Evolutionary conservation across 768 basidiomycete genomes (phyloP), one percentile per base, ranked within the genome.

Genomic region (Phanerochaete carnosa): DNA sequence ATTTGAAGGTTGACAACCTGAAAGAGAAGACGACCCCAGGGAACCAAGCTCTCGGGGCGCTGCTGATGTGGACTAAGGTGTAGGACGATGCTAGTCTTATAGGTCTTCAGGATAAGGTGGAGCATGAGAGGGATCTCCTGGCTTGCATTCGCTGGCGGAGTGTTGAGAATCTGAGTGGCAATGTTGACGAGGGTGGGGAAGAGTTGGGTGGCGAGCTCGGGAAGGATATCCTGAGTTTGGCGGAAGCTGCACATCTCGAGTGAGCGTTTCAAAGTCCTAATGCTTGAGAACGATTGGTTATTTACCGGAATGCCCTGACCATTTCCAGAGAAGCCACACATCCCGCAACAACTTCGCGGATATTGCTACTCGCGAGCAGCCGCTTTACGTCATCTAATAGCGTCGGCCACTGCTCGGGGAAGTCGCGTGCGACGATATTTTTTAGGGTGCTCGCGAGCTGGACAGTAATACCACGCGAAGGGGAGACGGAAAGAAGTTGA

Each of bases 1-100:
- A 94, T 77, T 59, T 80, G 77, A 45, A 92, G 74, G 63, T 89
- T 87, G n/a, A 95, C 82, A 22, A 94, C 82, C 53, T 82, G 79
- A 75, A 95, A 94, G 46, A 95, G 76, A 19, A 95, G 82, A 47
- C 84, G 82, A 6, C 92, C 93, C 94, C 94, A 96, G 0, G 93
- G 91, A 19, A 95, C 86, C 49, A 95, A 78, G 54, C 86, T 88
- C 53, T 88, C 88, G 0, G 82, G 69, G 62, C 77, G 83, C 69
- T 93, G 93, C 64, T 94, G 93, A 64, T 92, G 90, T 6, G 70
- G 55, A 57, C 84, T 86, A 23, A 96, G 80, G 57, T 87, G 82
- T 39, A 90, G 79, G n/a, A 88, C 79, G 70, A 92, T 90, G 51
- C 87, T 88, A 0, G 86, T 88, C 68, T 87, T 90, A 79, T 96